These are phyloP conservation scores for Pleurotus citrinopileatus DNA, from an alignment of 768 basidiomycete species.

Conservation along the genomic window DNA sequence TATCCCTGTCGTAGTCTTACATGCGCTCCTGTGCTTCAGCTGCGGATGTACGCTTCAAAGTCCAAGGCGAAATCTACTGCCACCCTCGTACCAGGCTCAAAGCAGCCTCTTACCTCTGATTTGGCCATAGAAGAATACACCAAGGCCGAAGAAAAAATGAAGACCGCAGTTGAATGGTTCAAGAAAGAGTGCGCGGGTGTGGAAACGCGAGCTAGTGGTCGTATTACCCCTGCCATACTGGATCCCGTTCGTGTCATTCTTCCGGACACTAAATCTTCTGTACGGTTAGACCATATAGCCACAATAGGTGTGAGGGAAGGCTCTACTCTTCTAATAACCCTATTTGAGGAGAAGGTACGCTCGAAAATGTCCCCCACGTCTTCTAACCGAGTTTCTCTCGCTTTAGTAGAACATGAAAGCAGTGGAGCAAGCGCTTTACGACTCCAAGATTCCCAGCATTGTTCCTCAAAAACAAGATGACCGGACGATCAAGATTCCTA, in stretches of 20 bases:
- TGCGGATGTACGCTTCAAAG: constrained; percentile 12
- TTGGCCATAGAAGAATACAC: constrained; percentile 54
- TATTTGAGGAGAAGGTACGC: constrained; percentile 78
- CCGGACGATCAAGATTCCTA: constrained; percentile 74
- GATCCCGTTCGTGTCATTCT: constrained; percentile 62
- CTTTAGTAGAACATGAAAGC: constrained; percentile 67
- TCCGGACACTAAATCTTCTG: constrained; percentile 29
- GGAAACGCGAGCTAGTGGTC: constrained; percentile 72
- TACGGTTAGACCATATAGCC: constrained; percentile 66
- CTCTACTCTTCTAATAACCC: constrained; percentile 64
- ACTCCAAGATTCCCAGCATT: constrained; percentile 70
- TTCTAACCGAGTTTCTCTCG: constrained; percentile 1
- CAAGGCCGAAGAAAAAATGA: constrained; percentile 65
- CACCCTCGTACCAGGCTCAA: constrained; percentile 64
- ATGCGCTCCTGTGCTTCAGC: too few species aligned
- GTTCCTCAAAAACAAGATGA: constrained; percentile 69
- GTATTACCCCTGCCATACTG: constrained; percentile 71
- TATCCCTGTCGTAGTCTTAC: too few species aligned
- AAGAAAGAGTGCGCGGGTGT: constrained; percentile 71
- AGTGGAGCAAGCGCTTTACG: constrained; percentile 73
- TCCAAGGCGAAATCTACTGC: constrained; percentile 49
- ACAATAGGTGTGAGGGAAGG: constrained; percentile 83
- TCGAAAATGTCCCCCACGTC: constrained; percentile 9
- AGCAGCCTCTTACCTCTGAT: constrained; percentile 54
- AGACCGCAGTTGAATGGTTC: constrained; percentile 64